These are phyloP conservation scores for Hansenula sp. DNA, from an alignment of 1,139 yeast species.

Conservation along the genomic window DNA sequence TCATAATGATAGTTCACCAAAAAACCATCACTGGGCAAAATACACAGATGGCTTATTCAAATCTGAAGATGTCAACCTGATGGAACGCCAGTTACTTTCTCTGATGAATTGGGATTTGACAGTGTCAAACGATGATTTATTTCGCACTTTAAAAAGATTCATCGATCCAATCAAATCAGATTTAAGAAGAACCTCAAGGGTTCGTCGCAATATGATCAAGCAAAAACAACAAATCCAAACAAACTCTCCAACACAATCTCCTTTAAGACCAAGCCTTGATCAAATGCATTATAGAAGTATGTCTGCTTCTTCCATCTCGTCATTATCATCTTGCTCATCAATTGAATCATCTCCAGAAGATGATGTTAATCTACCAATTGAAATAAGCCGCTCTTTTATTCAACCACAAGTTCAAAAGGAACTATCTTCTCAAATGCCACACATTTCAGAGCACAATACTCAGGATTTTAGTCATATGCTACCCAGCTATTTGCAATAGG, in stretches of 20 bases:
- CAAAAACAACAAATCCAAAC: constrained; percentile 10
- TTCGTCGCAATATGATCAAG: constrained; percentile 17
- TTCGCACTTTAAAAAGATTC: constrained; percentile 43
- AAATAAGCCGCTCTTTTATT: neutral
- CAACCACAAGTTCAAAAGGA: neutral
- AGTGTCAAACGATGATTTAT: constrained; percentile 52
- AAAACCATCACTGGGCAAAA: constrained; percentile 73
- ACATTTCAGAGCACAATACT: neutral
- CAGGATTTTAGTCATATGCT: neutral
- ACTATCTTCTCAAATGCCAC: neutral
- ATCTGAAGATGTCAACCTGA: constrained; percentile 65
- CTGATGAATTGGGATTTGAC: constrained; percentile 69
- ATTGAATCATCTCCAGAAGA: constrained; percentile 5
- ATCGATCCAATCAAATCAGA: constrained; percentile 63
- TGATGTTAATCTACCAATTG: neutral
- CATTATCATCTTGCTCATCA: constrained; percentile 8
- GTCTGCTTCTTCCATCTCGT: constrained; percentile 12
- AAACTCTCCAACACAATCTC: neutral
- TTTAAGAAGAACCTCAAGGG: constrained; percentile 34
- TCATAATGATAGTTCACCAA: constrained; percentile 75
- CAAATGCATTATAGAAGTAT: constrained; percentile 11
- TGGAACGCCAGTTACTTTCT: constrained; percentile 74
- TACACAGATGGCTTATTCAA: constrained; percentile 72
- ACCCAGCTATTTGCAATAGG: neutral
- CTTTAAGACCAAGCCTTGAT: constrained; percentile 1